Conservation (phyloP, 352 stramenopile genomes). For the Phytopythium aichiense region DNA sequence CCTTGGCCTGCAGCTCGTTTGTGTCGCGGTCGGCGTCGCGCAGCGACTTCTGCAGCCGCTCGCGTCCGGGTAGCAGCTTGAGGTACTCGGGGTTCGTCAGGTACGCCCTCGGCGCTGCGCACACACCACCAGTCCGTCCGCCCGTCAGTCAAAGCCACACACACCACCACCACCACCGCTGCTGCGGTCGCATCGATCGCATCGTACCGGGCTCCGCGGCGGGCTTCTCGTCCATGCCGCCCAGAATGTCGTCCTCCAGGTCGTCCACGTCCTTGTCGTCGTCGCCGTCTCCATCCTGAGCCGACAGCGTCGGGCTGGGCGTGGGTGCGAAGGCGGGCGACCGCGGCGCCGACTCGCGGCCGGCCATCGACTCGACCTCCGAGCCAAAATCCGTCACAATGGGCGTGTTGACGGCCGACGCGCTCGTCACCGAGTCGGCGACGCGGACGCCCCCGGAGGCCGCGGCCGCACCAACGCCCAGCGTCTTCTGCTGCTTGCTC, state of each 20-base stretch:
- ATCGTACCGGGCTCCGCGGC: slow-evolving; percentile 13
- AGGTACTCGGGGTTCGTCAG: slow-evolving; percentile 63
- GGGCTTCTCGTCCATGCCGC: slow-evolving; percentile 65
- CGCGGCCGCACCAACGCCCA: slow-evolving; percentile 8
- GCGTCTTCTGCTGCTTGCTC: slow-evolving; percentile 34
- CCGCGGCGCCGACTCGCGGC: slow-evolving; percentile 55
- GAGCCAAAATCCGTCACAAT: slow-evolving; percentile 65
- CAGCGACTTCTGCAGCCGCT: slow-evolving; percentile 64
- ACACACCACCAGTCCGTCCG: background rate
- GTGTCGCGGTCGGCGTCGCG: slow-evolving; percentile 64
- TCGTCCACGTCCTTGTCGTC: slow-evolving; percentile 78
- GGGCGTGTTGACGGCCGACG: slow-evolving; percentile 66
- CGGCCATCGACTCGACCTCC: slow-evolving; percentile 55
- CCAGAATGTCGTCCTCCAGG: slow-evolving; percentile 73
- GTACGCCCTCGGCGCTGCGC: slow-evolving; percentile 30
- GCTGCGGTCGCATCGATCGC: background rate
- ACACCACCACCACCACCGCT: background rate
- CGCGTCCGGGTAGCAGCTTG: slow-evolving; percentile 53
- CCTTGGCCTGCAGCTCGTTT: slow-evolving; percentile 55
- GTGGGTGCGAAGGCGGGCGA: slow-evolving; percentile 57
- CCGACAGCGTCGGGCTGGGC: slow-evolving; percentile 46
- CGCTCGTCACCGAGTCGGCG: slow-evolving; percentile 5
- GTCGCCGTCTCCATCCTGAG: slow-evolving; percentile 44
- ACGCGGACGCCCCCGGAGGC: slow-evolving; percentile 13
- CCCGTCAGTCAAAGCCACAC: background rate